Evolutionary conservation across 2,329 filamentous ascomycete genomes (phyloP).

Genomic region (Bertia moriformis): DNA sequence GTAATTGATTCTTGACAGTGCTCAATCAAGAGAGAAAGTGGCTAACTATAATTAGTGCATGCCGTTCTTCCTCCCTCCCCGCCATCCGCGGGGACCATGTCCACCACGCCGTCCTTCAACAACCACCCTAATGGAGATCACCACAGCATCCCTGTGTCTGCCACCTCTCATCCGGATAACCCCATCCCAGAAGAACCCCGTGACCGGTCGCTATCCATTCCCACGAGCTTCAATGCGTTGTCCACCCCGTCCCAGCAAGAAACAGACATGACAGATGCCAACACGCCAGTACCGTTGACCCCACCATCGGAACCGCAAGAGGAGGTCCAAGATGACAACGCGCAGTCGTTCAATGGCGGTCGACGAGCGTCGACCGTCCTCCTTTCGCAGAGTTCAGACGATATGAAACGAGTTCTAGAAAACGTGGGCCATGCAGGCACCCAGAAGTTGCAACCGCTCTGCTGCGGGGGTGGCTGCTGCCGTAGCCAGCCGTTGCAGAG

Average conservation of each 20-base stretch:
- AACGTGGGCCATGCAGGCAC: background rate
- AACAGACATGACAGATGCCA: background rate
- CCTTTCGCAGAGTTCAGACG: background rate
- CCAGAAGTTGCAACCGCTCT: background rate
- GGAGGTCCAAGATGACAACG: background rate
- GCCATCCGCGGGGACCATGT: no score
- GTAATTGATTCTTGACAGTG: background rate
- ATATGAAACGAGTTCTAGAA: background rate
- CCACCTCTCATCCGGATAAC: constrained; percentile 1
- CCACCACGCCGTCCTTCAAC: background rate
- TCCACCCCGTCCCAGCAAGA: background rate
- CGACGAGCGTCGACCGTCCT: background rate
- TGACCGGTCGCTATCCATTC: background rate
- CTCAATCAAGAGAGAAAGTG: background rate
- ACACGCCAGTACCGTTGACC: background rate
- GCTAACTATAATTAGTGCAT: background rate
- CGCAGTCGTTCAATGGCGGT: background rate
- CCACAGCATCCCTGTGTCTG: background rate
- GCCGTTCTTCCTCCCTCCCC: background rate
- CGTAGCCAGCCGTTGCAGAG: background rate
- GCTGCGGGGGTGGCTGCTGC: constrained; percentile 1
- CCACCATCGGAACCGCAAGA: background rate
- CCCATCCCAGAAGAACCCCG: background rate
- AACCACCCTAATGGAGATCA: background rate
- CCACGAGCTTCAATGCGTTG: background rate